phyloP scores from a whole-genome alignment of 108 stramenopile species.

The Conticribra guillardii region DNA sequence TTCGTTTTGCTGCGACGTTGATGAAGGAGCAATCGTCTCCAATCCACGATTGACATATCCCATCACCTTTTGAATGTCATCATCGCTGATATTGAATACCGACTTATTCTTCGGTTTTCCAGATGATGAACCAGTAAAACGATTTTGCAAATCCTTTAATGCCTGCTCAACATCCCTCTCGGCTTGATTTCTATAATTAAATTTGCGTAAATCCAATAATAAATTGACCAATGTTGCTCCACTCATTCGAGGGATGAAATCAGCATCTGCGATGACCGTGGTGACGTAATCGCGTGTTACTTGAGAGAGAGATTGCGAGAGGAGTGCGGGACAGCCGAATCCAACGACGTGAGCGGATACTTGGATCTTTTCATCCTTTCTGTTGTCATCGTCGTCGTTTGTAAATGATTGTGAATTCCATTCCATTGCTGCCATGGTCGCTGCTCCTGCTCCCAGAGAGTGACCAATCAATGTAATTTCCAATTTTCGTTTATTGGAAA shows the following conservation, averaged over 20 bases:
- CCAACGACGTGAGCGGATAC: conserved; percentile 64
- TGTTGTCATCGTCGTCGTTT: neutral
- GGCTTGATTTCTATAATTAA: conserved; percentile 64
- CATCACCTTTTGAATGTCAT: conserved; percentile 48
- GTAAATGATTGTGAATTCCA: conserved; percentile 49
- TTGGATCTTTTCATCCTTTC: conserved; percentile 27
- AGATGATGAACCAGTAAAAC: conserved; percentile 9
- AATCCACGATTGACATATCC: conserved; percentile 40
- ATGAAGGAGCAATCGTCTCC: conserved; percentile 16
- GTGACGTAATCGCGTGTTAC: conserved; percentile 64
- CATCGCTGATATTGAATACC: conserved; percentile 33
- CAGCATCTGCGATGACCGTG: conserved; percentile 74
- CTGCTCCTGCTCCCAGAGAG: conserved; percentile 78
- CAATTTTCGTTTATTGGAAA: conserved; percentile 60
- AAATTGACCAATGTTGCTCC: conserved; percentile 67
- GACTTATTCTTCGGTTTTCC: conserved; percentile 21
- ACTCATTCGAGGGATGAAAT: conserved; percentile 80
- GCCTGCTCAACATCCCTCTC: conserved; percentile 66
- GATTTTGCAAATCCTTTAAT: conserved; percentile 49
- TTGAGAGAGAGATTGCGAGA: conserved; percentile 63
- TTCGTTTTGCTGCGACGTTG: neutral
- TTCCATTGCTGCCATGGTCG: conserved; percentile 77
- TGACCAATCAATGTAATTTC: conserved; percentile 77
- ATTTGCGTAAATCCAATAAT: conserved; percentile 57
- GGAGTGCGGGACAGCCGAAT: conserved; percentile 81